These are phyloP conservation scores for Podaxis sp. DNA, from an alignment of 768 basidiomycete genomes.

Conservation along the genomic window DNA sequence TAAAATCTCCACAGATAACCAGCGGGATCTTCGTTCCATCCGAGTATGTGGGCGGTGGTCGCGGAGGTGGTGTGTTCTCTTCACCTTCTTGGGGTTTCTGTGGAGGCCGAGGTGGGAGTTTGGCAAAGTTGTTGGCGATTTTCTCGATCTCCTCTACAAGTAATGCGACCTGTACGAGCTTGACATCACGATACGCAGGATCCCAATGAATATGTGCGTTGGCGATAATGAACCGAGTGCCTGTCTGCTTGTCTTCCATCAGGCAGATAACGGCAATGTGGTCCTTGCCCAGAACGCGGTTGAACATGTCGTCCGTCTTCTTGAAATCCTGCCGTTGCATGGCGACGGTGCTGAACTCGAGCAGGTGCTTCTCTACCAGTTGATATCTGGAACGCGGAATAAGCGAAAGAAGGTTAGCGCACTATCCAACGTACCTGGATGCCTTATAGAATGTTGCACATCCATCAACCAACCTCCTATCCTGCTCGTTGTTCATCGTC, in stretches of 20 bases:
- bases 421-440: slow-evolving; percentile 61
- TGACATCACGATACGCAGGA: slow-evolving; percentile 90
- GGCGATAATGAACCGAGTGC: slow-evolving; percentile 83
- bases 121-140: slow-evolving; percentile 80
- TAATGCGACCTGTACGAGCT: slow-evolving; percentile 93
- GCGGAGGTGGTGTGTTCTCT: slow-evolving; percentile 27
- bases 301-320: slow-evolving; percentile 99
- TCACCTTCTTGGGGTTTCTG: slow-evolving; percentile 12
- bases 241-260: slow-evolving; percentile 84
- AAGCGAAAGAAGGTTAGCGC: slow-evolving; percentile 16
- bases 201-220: slow-evolving; percentile 96
- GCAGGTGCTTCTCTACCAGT: slow-evolving; percentile 88
- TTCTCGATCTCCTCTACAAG: slow-evolving; percentile 93
- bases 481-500: slow-evolving; percentile 80
- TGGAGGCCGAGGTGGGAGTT: slow-evolving; percentile 66
- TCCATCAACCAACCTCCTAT: slow-evolving; percentile 89
- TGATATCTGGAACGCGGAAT: slow-evolving; percentile 60
- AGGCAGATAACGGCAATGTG: slow-evolving; percentile 87
- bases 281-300: slow-evolving; percentile 93
- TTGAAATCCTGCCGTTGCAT: slow-evolving; percentile 93
- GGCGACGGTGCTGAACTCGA: slow-evolving; percentile 92
- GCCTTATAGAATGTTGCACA: slow-evolving; percentile 96
- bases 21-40: slow-evolving; percentile 90
- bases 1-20: slow-evolving; percentile 94
- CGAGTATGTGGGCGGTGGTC: slow-evolving; percentile 66